Percentiles rank a stretch among this genome's conserved stretches.
Conservation (phyloP, 2,329 filamentous ascomycete genomes). For the Colletotrichum sojae region DNA sequence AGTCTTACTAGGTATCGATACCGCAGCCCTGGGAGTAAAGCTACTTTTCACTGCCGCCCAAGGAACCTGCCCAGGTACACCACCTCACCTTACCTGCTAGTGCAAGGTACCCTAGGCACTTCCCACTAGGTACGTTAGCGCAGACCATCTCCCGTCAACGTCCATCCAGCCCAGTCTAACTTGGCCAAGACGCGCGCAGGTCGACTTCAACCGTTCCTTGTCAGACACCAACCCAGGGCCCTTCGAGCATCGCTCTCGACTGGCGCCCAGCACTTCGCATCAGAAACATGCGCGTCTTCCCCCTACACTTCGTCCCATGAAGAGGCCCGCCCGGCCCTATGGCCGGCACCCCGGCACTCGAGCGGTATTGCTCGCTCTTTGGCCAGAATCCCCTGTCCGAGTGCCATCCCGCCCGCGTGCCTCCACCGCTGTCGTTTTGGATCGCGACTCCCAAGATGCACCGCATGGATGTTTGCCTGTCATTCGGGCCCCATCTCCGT, state of each 20-base stretch:
- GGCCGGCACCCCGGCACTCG: slow-evolving; percentile 32
- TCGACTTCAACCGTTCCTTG: slow-evolving; percentile 31
- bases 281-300: slow-evolving; percentile 35
- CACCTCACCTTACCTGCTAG: too few relatives aligned
- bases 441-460: slow-evolving; percentile 35
- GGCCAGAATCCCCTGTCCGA: slow-evolving; percentile 36
- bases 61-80: too few relatives aligned
- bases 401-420: slow-evolving; percentile 34
- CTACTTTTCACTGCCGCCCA: too few relatives aligned
- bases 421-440: slow-evolving; percentile 37
- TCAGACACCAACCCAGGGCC: slow-evolving; percentile 31
- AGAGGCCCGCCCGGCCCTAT: slow-evolving; percentile 31
- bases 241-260: slow-evolving; percentile 31
- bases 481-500: slow-evolving; percentile 34
- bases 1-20: too few relatives aligned
- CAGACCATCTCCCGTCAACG: slow-evolving; percentile 37
- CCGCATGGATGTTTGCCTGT: slow-evolving; percentile 38
- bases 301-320: slow-evolving; percentile 34
- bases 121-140: slow-evolving; percentile 5
- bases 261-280: slow-evolving; percentile 30
- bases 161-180: not conserved
- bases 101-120: too few relatives aligned
- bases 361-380: slow-evolving; percentile 32
- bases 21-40: too few relatives aligned
- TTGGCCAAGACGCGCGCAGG: slow-evolving; percentile 19